Percentiles rank a stretch among this genome's conserved stretches.
phyloP scores from a whole-genome alignment of 2,329 filamentous ascomycete genomes.

The Sordariomycetes sp. region DNA sequence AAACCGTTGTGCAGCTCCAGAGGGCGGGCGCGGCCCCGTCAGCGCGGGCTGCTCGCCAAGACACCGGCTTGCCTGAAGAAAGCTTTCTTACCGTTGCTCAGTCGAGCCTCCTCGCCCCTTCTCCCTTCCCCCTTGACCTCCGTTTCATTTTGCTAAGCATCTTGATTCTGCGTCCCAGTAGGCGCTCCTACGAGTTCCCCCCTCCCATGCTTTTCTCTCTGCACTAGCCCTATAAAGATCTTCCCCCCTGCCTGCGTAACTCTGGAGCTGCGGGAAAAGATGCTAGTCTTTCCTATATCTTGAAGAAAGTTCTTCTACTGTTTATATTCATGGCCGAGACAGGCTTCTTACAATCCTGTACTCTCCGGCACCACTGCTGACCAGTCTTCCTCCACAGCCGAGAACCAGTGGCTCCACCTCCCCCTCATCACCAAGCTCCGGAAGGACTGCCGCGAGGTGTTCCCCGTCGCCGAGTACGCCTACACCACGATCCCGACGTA shows the following conservation, averaged over 20 bases:
- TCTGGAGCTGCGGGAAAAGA: constrained; percentile 1
- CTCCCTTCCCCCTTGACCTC: neutral
- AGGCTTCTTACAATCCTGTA: neutral
- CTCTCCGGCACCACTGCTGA: neutral
- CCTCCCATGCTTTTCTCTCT: neutral
- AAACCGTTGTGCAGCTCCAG: constrained; percentile 4
- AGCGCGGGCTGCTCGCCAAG: neutral
- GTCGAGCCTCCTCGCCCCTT: constrained; percentile 5
- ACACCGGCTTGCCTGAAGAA: constrained; percentile 1
- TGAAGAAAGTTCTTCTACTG: neutral
- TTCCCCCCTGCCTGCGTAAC: neutral
- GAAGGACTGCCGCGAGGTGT: constrained; percentile 93
- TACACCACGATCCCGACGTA: constrained; percentile 99
- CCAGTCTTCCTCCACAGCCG: constrained; percentile 45
- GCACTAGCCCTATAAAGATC: neutral
- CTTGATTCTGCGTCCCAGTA: neutral
- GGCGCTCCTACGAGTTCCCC: neutral
- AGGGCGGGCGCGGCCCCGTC: neutral
- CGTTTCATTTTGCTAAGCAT: neutral
- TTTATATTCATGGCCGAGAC: neutral
- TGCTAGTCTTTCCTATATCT: neutral
- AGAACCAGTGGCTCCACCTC: constrained; percentile 99
- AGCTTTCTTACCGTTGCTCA: constrained; percentile 8
- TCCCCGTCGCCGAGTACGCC: constrained; percentile 95
- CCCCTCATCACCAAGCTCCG: constrained; percentile 88